phyloP scores from a whole-genome alignment of 2,329 filamentous ascomycete species.

The Fusarium proliferatum region DNA sequence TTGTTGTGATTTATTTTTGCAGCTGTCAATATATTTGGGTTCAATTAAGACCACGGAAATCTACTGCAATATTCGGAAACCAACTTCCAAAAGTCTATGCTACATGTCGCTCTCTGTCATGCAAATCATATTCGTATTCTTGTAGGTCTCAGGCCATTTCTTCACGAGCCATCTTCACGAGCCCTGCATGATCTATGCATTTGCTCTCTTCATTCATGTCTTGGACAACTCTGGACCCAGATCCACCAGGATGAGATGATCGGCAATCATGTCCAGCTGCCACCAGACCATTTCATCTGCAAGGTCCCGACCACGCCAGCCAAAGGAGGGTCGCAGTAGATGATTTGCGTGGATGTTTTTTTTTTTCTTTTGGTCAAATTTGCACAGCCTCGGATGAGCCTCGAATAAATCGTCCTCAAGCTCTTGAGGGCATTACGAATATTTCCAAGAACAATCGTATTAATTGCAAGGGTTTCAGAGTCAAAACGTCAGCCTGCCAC shows the following conservation, averaged over 20 bases:
- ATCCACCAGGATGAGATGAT: slow-evolving; percentile 35
- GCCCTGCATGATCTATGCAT: slow-evolving; percentile 31
- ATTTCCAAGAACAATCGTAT: neutral
- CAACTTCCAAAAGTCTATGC: neutral
- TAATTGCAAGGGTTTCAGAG: neutral
- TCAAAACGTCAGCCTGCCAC: slow-evolving; percentile 7
- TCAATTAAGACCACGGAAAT: neutral
- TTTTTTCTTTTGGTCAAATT: neutral
- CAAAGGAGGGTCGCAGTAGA: slow-evolving; percentile 29
- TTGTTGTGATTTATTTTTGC: neutral
- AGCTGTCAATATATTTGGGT: slow-evolving; percentile 12
- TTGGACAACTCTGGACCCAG: slow-evolving; percentile 25
- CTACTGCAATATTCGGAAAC: neutral
- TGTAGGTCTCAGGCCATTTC: slow-evolving; percentile 4
- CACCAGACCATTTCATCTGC: slow-evolving; percentile 35
- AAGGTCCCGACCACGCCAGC: slow-evolving; percentile 40
- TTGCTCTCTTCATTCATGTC: neutral
- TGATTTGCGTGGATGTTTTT: slow-evolving; percentile 31
- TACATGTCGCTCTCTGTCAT: neutral
- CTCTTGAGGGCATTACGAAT: neutral
- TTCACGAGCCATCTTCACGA: neutral
- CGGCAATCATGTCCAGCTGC: slow-evolving; percentile 19
- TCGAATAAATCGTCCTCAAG: slow-evolving; percentile 1
- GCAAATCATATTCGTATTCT: slow-evolving; percentile 8
- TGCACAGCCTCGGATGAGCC: slow-evolving; percentile 19